phyloP scores from a whole-genome alignment of 2,329 filamentous ascomycete genomes.

The Trichoderma simmonsii region DNA sequence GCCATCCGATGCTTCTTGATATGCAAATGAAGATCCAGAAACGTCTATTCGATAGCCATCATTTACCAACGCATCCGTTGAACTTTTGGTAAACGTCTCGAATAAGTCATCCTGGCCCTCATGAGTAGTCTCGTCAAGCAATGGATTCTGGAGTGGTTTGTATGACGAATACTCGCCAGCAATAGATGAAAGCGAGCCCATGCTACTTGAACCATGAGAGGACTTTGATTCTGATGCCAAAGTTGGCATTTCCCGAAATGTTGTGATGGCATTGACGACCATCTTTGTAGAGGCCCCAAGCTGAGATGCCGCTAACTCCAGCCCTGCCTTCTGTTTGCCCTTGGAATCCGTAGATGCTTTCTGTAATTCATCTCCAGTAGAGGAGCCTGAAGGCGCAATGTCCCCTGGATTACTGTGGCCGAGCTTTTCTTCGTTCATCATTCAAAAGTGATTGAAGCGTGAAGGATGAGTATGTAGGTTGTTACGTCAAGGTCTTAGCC shows the following conservation, averaged over 20 bases:
- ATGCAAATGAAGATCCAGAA: neutral
- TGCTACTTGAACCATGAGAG: neutral
- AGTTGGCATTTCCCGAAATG: neutral
- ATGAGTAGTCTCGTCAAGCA: neutral
- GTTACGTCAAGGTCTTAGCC: neutral
- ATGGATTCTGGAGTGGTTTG: neutral
- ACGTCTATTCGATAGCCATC: neutral
- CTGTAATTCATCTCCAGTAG: neutral
- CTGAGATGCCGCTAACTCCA: neutral
- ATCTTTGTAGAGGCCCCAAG: neutral
- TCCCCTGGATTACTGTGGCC: neutral
- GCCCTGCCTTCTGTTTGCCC: constrained; percentile 8
- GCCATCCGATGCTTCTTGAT: neutral
- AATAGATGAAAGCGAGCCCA: neutral
- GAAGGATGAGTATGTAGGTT: neutral
- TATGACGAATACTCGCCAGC: neutral
- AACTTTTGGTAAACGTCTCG: neutral
- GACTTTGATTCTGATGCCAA: neutral
- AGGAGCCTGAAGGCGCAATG: neutral
- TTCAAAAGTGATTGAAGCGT: neutral
- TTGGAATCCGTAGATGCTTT: neutral
- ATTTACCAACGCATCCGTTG: neutral
- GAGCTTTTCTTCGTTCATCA: neutral
- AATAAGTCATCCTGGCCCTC: neutral
- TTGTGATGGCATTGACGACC: neutral